phyloP scores from a whole-genome alignment of 2,329 filamentous ascomycete species.

The Botrytis hyacinthi region DNA sequence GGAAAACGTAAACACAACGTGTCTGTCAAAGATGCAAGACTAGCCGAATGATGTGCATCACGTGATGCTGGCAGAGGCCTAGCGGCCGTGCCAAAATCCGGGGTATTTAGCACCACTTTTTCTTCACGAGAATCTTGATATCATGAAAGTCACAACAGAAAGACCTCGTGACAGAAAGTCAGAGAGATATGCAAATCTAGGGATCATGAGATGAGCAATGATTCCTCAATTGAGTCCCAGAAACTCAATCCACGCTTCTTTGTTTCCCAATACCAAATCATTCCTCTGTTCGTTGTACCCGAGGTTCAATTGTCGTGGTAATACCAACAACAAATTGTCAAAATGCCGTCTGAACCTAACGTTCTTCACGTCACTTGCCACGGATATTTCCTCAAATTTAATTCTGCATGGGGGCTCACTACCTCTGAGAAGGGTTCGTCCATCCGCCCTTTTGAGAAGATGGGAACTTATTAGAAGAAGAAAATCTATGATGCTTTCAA shows the following conservation, averaged over 20 bases:
- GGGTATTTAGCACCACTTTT: background rate
- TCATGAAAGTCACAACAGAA: background rate
- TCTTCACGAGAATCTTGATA: background rate
- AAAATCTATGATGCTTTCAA: background rate
- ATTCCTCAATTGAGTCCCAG: background rate
- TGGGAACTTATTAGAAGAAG: background rate
- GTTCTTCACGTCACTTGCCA: background rate
- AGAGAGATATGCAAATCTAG: background rate
- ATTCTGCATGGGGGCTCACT: no score
- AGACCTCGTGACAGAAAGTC: background rate
- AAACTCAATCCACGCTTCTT: background rate
- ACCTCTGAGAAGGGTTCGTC: background rate
- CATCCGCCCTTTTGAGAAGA: background rate
- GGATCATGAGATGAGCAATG: background rate
- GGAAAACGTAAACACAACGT: background rate
- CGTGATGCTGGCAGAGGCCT: background rate
- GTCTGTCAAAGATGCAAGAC: background rate
- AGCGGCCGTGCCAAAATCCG: background rate
- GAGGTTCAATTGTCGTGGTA: background rate
- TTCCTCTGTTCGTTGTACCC: background rate
- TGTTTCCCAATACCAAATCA: background rate
- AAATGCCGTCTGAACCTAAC: background rate
- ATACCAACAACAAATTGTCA: background rate
- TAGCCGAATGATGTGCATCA: background rate
- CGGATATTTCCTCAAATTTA: no score